Percentiles rank a stretch among this genome's conserved stretches.
Conservation (phyloP, 805 yeast genomes). For the Naumovozyma castellii region DNA sequence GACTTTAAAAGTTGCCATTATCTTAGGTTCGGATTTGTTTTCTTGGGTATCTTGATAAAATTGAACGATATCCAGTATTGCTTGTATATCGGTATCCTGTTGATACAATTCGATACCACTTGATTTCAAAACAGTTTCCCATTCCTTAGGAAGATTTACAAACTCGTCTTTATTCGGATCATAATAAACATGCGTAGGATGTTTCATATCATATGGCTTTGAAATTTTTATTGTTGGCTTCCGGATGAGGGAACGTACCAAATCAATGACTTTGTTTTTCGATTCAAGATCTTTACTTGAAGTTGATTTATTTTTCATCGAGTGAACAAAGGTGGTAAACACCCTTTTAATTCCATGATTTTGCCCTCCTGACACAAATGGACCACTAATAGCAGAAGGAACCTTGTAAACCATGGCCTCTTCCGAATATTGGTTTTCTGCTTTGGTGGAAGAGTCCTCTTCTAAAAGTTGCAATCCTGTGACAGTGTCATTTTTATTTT, state of each 20-base stretch:
- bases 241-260: slow-evolving; percentile 4
- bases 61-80: slow-evolving; percentile 79
- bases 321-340: not conserved
- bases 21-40: slow-evolving; percentile 29
- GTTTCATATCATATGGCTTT: slow-evolving; percentile 81
- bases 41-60: slow-evolving; percentile 56
- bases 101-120: slow-evolving; percentile 81
- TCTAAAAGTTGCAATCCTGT: no score
- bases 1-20: slow-evolving; percentile 27
- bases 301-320: not conserved
- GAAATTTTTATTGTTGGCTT: slow-evolving; percentile 45
- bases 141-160: slow-evolving; percentile 83
- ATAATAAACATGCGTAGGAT: slow-evolving; percentile 84
- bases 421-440: no score
- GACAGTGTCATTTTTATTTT: no score
- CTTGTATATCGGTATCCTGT: slow-evolving; percentile 83
- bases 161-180: slow-evolving; percentile 73
- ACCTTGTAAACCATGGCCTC: not conserved
- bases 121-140: slow-evolving; percentile 75
- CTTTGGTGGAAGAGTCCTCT: no score
- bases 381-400: not conserved
- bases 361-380: not conserved
- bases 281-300: no score
- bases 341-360: not conserved
- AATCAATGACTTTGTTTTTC: not conserved